Percentiles rank a stretch among this genome's conserved stretches.
Conservation (phyloP, 805 yeast species). For the Saccharomycopsis olivae region DNA sequence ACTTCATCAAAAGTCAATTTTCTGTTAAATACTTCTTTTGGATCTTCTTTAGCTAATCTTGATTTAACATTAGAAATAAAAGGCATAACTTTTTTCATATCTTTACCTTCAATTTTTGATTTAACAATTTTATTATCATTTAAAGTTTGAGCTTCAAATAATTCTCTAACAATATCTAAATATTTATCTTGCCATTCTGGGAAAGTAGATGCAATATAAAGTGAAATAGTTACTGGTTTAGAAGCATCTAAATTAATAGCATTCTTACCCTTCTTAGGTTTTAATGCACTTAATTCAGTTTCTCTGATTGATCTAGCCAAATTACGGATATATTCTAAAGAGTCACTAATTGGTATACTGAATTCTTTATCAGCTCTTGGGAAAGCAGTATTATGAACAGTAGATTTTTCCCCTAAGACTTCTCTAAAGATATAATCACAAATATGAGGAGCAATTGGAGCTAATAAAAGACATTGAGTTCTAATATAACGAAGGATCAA, state of each 20-base stretch:
- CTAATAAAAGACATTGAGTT: slow-evolving; percentile 69
- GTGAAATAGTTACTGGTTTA: slow-evolving; percentile 61
- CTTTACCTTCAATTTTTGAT: slow-evolving; percentile 61
- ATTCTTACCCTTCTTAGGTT: slow-evolving; percentile 79
- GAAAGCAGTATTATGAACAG: slow-evolving; percentile 70
- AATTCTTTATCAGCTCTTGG: slow-evolving; percentile 67
- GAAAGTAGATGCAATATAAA: slow-evolving; percentile 71
- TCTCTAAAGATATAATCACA: slow-evolving; percentile 86
- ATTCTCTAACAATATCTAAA: slow-evolving; percentile 66
- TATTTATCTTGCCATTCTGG: slow-evolving; percentile 89
- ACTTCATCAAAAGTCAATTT: slow-evolving; percentile 75
- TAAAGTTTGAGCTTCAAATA: slow-evolving; percentile 54
- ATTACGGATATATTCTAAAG: slow-evolving; percentile 70
- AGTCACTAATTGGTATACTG: slow-evolving; percentile 48
- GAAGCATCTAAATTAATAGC: slow-evolving; percentile 62
- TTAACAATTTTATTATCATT: slow-evolving; percentile 56
- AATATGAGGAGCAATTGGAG: slow-evolving; percentile 95
- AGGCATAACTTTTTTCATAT: slow-evolving; percentile 98
- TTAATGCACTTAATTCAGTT: slow-evolving; percentile 75
- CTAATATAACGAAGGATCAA: slow-evolving; percentile 76
- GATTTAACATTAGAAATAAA: slow-evolving; percentile 80
- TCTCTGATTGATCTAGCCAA: slow-evolving; percentile 83
- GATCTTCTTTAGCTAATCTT: slow-evolving; percentile 58
- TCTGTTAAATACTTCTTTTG: slow-evolving; percentile 80
- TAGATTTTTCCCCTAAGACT: slow-evolving; percentile 49